Base-by-base conservation (phyloP, 108 stramenopile genomes). In the Skeletonema costatum region DNA sequence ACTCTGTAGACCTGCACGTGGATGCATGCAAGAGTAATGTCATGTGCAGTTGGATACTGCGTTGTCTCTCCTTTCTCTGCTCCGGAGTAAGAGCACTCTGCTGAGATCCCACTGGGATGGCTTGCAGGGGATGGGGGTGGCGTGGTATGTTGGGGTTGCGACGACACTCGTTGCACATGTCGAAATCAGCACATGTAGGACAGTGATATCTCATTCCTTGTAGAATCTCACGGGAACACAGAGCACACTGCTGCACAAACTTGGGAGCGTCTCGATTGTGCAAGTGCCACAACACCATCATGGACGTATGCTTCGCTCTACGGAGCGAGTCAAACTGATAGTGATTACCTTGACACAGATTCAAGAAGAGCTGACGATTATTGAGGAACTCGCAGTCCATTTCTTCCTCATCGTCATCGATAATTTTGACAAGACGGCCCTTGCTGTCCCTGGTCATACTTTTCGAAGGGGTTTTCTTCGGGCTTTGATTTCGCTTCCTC, bases 281-380 rank as follows among this genome's bases (percentile, higher is more conserved):
- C 64, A 98, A 71, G 85, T 99, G 99, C 92, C 98, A 99, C 67
- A 99, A 74, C 5, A 98, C 96, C 99, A 99, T 98, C 98, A 98
- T 98, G 1, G 94, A 96, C 39, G 97, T 94, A 75, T 99, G 98
- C 89, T 99, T 99, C 14, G 97, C 98, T 65, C 98, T 78, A 30
- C 99, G 88, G 59, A 99, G 90, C 71, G 92, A 85, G 76, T 99
- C 98, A 75, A 98, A 99, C 82, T 99, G 99, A 80, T 99, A 99
- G 85, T 99, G 98, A 75, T 99, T 99, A 11, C 97, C 93, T 83
- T 90, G 94, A 44, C 94, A 95, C 6, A 95, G 76, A 68, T 95
- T 93, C 76, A 95, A 83, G 70, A 95, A 95, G 4, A 90, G 88
- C 80, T 92, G 97, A 64, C 92, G 94, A 73, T 93, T 92, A 68